A percentile compares a stretch with the other conserved stretches of the same genome.
These are phyloP conservation scores for Boletus sensibilis DNA, from an alignment of 768 basidiomycete species.

Conservation along the genomic window DNA sequence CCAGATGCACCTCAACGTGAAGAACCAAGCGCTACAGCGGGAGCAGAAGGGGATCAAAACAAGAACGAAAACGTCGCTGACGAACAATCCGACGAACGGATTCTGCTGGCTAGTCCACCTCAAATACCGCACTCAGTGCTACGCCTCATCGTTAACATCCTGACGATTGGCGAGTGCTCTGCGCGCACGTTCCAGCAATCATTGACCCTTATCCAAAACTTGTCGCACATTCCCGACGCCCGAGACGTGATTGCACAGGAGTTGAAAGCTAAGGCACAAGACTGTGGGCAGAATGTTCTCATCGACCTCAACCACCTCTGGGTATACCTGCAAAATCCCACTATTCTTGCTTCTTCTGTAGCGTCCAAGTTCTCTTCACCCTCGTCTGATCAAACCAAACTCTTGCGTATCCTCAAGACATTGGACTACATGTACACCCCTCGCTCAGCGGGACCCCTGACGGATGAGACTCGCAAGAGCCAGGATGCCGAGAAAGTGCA, in stretches of 20 bases:
- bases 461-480: conserved; percentile 38
- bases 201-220: conserved; percentile 85
- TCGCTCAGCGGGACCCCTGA: conserved; percentile 41
- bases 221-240: conserved; percentile 85
- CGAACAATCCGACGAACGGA: conserved; percentile 37
- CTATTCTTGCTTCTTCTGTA: conserved; percentile 59
- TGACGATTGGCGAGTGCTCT: conserved; percentile 97
- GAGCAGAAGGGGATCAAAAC: conserved; percentile 17
- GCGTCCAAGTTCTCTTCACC: conserved; percentile 91
- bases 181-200: conserved; percentile 95
- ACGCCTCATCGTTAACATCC: conserved; percentile 90
- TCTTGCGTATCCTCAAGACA: conserved; percentile 92
- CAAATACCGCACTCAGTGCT: conserved; percentile 83
- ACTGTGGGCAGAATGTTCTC: conserved; percentile 75
- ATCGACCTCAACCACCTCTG: conserved; percentile 78
- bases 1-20: conserved; percentile 12
- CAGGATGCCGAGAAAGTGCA: conserved; percentile 81
- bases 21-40: conserved; percentile 16
- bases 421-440: conserved; percentile 95
- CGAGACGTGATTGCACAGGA: conserved; percentile 89
- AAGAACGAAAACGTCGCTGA: conserved; percentile 20
- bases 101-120: conserved; percentile 71
- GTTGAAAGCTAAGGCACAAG: conserved; percentile 80
- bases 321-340: conserved; percentile 54
- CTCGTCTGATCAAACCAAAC: conserved; percentile 94